Evolutionary conservation across 306 rosid species (phyloP), one percentile per base, ranked within the genome.

Genomic region (Inga laurina): DNA sequence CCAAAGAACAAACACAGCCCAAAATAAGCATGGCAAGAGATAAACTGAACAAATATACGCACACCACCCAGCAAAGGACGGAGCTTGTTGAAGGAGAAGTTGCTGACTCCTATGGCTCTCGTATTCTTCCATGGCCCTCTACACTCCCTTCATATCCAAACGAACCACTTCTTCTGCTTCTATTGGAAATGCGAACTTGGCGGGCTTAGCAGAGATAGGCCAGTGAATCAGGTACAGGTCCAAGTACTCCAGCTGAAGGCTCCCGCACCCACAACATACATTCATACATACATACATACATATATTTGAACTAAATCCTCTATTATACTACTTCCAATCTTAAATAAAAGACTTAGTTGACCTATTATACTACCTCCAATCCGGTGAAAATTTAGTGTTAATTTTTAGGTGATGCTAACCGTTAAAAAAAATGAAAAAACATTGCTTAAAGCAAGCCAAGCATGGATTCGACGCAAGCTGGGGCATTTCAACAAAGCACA

Each of bases 101-200:
- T 90, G 84, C 93, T 90, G 21, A 86, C 90, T 81, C 30, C 30
- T 27, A 27, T 27, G 30, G 30, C 30, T 27, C 30, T 27, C 30
- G 30, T 27, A 72, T 6, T 88, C 87, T 46, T 86, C 86, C 88
- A 88, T 84, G 57, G 84, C 86, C 43, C 81, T 76, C 91, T 91
- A 90, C 5, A 90, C 91, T 32, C 87, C 90, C 62, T 88, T 90
- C 10, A 82, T 68, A 64, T 90, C 90, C 18, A 88, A 80, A 46
- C 90, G 86, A 57, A 88, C 64, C 41, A 90, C 81, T 39, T 88
- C 90, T 15, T 73, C 72, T 0, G 79, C 84, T 0, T 59, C 77
- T 32, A 86, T 78, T 0, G 91, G 88, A 35, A 86, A 80, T 2
- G 86, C 74, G 34, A 79, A 77, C 75, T 86, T 87, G 2, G 77